These are phyloP conservation scores for Triticum dicoccoides DNA, from an alignment of 176 grass and related monocot genomes.

Conservation along the genomic window DNA sequence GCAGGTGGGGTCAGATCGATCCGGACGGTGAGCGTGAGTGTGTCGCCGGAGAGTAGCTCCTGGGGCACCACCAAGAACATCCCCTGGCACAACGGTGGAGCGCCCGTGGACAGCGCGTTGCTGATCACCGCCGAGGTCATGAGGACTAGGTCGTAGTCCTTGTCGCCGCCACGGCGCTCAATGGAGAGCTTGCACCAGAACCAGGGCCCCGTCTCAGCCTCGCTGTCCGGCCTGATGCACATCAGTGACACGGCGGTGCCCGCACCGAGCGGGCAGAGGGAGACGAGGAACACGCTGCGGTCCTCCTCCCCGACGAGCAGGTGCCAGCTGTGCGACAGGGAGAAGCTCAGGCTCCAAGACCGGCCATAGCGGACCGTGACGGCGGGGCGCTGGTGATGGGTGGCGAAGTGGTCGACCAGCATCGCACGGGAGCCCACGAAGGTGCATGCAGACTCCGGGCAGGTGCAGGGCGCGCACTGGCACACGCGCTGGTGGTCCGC, in stretches of 20 bases:
- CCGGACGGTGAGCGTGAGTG: background rate
- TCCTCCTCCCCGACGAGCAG: background rate
- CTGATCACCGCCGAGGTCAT: background rate
- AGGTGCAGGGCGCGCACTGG: background rate
- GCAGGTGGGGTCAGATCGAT: background rate
- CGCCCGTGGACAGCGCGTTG: background rate
- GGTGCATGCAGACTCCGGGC: constrained; percentile 10
- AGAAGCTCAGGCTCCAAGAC: background rate
- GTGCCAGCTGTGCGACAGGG: background rate
- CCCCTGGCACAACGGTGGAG: background rate
- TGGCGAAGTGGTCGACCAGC: background rate
- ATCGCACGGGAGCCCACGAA: background rate
- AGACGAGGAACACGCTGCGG: constrained; percentile 7
- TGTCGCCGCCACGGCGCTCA: background rate
- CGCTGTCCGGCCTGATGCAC: background rate
- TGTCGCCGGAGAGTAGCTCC: background rate
- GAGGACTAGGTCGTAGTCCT: background rate
- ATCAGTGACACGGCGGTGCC: background rate
- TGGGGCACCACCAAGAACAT: background rate
- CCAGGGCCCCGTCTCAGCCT: background rate
- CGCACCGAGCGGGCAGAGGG: background rate
- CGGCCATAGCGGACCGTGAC: background rate
- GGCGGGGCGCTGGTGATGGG: background rate
- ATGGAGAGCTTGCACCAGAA: background rate
- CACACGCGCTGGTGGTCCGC: constrained; percentile 1